Conservation (phyloP, 1,284 basidiomycete genomes). For the Schizophyllum commune region DNA sequence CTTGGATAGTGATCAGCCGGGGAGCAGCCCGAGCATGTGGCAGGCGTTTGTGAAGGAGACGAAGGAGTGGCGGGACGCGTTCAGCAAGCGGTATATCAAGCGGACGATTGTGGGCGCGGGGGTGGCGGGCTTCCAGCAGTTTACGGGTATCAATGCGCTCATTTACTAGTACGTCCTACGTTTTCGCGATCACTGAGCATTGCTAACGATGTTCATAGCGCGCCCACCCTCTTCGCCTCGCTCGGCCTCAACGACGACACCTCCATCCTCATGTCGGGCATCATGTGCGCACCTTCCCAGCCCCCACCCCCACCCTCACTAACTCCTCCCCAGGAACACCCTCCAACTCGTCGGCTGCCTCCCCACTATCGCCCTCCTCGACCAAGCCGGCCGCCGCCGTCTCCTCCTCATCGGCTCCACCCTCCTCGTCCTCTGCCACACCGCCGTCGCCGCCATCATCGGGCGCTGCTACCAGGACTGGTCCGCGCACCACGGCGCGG, state of each 20-base stretch:
- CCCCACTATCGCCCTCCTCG: conserved; percentile 49
- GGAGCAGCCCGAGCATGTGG: neutral
- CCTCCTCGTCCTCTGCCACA: conserved; percentile 32
- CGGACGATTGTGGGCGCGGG: neutral
- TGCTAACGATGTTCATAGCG: neutral
- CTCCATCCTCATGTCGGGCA: neutral
- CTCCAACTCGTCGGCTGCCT: conserved; percentile 50
- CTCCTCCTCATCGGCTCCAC: conserved; percentile 44
- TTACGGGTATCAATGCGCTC: neutral
- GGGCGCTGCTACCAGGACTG: conserved; percentile 32
- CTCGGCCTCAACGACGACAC: neutral
- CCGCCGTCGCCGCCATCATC: conserved; percentile 35
- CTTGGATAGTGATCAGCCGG: neutral
- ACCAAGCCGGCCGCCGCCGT: conserved; percentile 41
- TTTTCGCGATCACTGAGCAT: neutral
- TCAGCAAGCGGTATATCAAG: neutral
- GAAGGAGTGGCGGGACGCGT: neutral
- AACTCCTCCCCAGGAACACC: neutral
- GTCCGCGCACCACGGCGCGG: conserved; percentile 21
- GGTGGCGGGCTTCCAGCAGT: conserved; percentile 28
- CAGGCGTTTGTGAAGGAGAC: neutral
- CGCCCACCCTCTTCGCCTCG: neutral
- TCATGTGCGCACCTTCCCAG: neutral
- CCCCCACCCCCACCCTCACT: neutral
- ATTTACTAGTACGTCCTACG: neutral